Evolutionary conservation across 257 asterid genomes (phyloP), one percentile per base, ranked within the genome.

Genomic region (Penstemon eatonii): DNA sequence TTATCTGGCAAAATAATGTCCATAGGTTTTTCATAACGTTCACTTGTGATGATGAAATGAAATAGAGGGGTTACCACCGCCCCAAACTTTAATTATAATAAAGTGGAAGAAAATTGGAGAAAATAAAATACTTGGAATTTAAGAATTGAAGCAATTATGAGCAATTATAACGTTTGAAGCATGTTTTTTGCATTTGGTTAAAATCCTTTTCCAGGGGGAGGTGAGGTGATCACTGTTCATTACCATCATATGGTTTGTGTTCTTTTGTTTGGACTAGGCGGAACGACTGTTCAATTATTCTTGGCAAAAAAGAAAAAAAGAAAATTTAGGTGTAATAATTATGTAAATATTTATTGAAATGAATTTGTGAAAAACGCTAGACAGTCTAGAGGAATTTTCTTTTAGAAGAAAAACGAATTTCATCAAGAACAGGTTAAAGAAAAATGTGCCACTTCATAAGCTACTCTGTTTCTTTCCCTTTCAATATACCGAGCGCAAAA

Each of bases 21-120:
- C 79, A 73, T 56, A 43, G 5, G 60, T 63, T 55, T 56, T 19
- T 40, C 13, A 6, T 57, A 38, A 10, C 46, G 45, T 58, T 58
- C 10, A 39, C 5, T 58, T n/a, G 38, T 65, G 73, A 67, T 44
- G 76, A 50, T 66, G 60, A 33, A 56, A 57, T 62, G 71, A 58
- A 13, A 42, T 19, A 46, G 42, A 51, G 56, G n/a, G 69, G 73
- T 56, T 50, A 51, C 68, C 76, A 76, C 76, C 80, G 76, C 76
- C 33, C 73, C 76, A 55, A 37, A 49, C 43, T 50, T 65, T 13
- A 56, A 47, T 38, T 72, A 64, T 38, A 25, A 25, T 25, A 9
- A 3, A 19, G 68, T 15, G 36, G 10, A 13, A 46, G 0, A 46
- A 6, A 5, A 42, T 13, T 45, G 51, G 40, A 5, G 6, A 5